A percentile compares a stretch with the other conserved stretches of the same genome.
These are phyloP conservation scores for Beauveria sp. DNA, from an alignment of 2,329 filamentous ascomycete genomes.

Conservation along the genomic window DNA sequence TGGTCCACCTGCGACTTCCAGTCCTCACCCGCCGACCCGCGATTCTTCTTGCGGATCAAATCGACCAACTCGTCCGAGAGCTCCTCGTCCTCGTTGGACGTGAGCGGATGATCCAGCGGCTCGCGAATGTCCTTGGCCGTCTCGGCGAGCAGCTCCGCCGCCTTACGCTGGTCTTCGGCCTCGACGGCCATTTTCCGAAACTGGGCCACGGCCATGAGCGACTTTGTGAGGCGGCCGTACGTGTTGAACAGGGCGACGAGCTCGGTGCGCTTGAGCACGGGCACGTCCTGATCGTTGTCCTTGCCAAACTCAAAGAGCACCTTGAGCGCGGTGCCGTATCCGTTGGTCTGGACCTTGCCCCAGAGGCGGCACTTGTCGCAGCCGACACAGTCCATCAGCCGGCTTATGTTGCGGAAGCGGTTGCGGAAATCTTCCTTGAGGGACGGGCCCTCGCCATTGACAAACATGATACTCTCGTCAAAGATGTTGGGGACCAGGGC, in stretches of 20 bases:
- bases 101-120: slow-evolving; percentile 15
- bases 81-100: slow-evolving; percentile 23
- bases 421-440: slow-evolving; percentile 97
- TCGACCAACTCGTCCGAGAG: slow-evolving; percentile 9
- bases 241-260: slow-evolving; percentile 94
- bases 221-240: slow-evolving; percentile 76
- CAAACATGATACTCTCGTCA: slow-evolving; percentile 93
- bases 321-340: slow-evolving; percentile 91
- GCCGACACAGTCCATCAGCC: slow-evolving; percentile 96
- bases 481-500: slow-evolving; percentile 73
- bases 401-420: slow-evolving; percentile 91
- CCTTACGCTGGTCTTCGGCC: slow-evolving; percentile 22
- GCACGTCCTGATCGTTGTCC: slow-evolving; percentile 49
- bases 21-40: neutral
- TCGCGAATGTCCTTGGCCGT: slow-evolving; percentile 18
- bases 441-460: slow-evolving; percentile 62
- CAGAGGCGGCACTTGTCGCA: slow-evolving; percentile 98
- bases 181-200: slow-evolving; percentile 53
- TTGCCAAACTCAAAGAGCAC: slow-evolving; percentile 90
- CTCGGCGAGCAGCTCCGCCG: slow-evolving; percentile 20
- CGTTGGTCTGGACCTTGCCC: slow-evolving; percentile 93
- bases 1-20: neutral
- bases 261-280: slow-evolving; percentile 77
- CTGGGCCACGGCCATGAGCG: slow-evolving; percentile 63
- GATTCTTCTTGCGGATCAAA: slow-evolving; percentile 5